A percentile compares a stretch with the other conserved stretches of the same genome.
These are phyloP conservation scores for Boletus sp. DNA, from an alignment of 768 basidiomycete genomes.

Conservation along the genomic window DNA sequence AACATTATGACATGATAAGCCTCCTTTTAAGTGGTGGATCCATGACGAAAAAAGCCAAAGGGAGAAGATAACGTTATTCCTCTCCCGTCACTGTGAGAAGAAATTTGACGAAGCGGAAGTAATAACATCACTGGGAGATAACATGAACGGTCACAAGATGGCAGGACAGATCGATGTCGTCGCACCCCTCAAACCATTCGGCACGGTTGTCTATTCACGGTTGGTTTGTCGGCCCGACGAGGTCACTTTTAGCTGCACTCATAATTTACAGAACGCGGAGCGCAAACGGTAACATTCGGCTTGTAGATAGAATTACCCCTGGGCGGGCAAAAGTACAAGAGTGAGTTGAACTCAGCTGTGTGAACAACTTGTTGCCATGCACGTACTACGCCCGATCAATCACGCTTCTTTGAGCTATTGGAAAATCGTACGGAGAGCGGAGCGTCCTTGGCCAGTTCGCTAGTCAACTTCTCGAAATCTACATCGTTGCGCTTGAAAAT, in stretches of 20 bases:
- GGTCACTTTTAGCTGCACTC: not conserved
- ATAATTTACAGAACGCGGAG: not conserved
- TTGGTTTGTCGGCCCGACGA: not conserved
- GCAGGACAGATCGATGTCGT: not conserved
- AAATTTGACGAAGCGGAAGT: not conserved
- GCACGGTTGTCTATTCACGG: not conserved
- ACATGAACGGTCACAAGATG: conserved; percentile 6
- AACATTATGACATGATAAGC: too few relatives aligned
- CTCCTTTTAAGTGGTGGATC: conserved; percentile 5
- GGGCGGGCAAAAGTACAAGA: not conserved
- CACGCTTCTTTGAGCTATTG: conserved; percentile 27
- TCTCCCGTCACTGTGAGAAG: conserved; percentile 10
- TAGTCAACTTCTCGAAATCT: conserved; percentile 31
- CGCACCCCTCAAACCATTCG: not conserved
- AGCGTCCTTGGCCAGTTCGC: conserved; percentile 19
- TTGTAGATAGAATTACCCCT: not conserved
- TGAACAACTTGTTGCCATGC: not conserved
- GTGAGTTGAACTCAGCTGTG: not conserved
- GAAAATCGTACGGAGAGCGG: conserved; percentile 23
- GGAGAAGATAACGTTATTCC: not conserved
- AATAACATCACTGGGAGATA: conserved; percentile 4
- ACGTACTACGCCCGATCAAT: conserved; percentile 16
- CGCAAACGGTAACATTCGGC: not conserved
- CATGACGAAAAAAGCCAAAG: not conserved
- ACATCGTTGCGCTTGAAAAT: conserved; percentile 32